Evolutionary conservation across 192 early-diverging fungal genomes (phyloP).

Genomic region (Gigaspora rosea): DNA sequence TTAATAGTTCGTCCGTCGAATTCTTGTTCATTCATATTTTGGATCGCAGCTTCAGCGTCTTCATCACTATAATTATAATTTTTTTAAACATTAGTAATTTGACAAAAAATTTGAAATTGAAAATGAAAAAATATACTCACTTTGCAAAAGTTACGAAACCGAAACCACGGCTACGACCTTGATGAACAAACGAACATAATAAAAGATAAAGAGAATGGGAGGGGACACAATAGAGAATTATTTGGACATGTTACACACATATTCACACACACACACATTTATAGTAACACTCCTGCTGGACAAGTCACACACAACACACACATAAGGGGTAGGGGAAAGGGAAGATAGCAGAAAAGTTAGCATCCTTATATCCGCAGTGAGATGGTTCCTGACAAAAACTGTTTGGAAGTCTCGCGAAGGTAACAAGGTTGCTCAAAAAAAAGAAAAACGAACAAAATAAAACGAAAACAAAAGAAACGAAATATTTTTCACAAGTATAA

Average conservation of each 20-base stretch:
- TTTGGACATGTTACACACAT: not conserved
- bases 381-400: not conserved
- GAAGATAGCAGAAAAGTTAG: constrained; percentile 19
- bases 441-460: not conserved
- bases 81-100: too few species aligned
- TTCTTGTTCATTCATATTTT: constrained; percentile 60
- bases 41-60: constrained; percentile 61
- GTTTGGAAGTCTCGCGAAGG: constrained; percentile 17
- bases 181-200: constrained; percentile 27
- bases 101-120: constrained; percentile 43
- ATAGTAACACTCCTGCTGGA: constrained; percentile 15
- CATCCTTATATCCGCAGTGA: constrained; percentile 19
- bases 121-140: constrained; percentile 35
- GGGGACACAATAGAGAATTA: constrained; percentile 10
- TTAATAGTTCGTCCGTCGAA: constrained; percentile 77
- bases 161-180: constrained; percentile 79
- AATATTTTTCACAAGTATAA: not conserved
- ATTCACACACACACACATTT: not conserved
- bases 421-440: not conserved
- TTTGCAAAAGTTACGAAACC: constrained; percentile 72
- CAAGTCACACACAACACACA: not conserved
- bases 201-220: constrained; percentile 1
- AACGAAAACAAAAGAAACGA: not conserved
- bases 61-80: constrained; percentile 31
- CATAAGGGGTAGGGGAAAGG: not conserved